Base-by-base conservation (phyloP, 2,329 filamentous ascomycete species). In the Xylariaceae sp. region DNA sequence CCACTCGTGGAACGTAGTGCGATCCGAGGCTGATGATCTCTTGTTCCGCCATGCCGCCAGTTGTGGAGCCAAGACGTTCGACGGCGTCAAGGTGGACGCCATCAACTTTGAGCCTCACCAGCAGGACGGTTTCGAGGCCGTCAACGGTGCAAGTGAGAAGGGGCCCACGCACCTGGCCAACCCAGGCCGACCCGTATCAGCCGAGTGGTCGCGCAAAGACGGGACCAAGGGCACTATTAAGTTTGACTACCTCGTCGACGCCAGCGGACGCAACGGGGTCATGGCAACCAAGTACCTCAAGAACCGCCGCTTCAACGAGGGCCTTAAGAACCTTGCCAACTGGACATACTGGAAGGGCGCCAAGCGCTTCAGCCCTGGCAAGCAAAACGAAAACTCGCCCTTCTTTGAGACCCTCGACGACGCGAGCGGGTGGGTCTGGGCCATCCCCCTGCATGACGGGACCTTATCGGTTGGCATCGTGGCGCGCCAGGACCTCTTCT, bases 161-260 rank as follows among this genome's bases (percentile, higher is more conserved):
- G 42, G 36, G 42, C 39, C 30, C 22, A 46, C 10, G 18, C 35
- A 32, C 31, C 44, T 50, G 15, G 27, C 35, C 10, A 54, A 56
- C 40, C 62, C 54, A 1, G 68, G 65, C 17, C 58, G 62, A 0
- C 66, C 72, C 1, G 58, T 71, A 1, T 67, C 67, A 2, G 71
- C 70, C 4, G 61, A 58, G 1, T 75, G 66, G 64, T 45, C 49
- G 3, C 44, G 53, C 30, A 71, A 68, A 44, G 65, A 67, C 31
- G 67, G 66, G 47, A 64, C 61, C 5, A 52, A 53, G 2, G 75
- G 75, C 11, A 57, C 48, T 1, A 72, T 78, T 45, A 58, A 48
- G 1, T 77, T 77, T 50, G 61, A 77, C 5, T 78, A 76, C 47
- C 41, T 79, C 15, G 58, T 79, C 1, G 75, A 80, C 58, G 76